phyloP scores from a whole-genome alignment of 139 green algal genomes.

The Volvox reticuliferus region DNA sequence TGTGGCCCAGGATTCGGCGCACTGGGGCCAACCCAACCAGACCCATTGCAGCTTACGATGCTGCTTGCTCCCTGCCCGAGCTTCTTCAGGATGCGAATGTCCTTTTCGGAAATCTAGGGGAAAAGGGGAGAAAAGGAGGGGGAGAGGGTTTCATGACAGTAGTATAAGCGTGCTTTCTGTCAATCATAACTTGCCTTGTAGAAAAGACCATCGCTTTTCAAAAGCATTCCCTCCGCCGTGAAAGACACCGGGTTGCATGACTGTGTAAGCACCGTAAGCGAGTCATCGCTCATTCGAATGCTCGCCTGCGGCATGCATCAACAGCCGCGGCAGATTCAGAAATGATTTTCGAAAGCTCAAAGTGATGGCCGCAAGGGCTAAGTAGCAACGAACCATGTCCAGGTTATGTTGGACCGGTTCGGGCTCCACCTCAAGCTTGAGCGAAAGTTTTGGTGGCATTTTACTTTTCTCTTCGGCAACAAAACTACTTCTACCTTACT shows the following conservation, averaged over 20 bases:
- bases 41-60: slow-evolving; percentile 52
- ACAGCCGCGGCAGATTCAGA: neutral
- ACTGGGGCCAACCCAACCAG: neutral
- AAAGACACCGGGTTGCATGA: slow-evolving; percentile 65
- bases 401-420: neutral
- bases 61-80: slow-evolving; percentile 80
- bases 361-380: neutral
- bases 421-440: slow-evolving; percentile 10
- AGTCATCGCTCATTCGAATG: slow-evolving; percentile 47
- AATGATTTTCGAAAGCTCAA: too few relatives aligned
- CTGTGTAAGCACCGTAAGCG: slow-evolving; percentile 56
- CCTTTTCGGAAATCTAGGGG: slow-evolving; percentile 81
- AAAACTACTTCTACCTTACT: too few relatives aligned
- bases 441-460: slow-evolving; percentile 14
- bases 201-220: slow-evolving; percentile 39
- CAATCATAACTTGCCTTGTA: slow-evolving; percentile 47
- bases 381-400: slow-evolving; percentile 7
- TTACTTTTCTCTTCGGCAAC: neutral
- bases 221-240: slow-evolving; percentile 56
- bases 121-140: neutral
- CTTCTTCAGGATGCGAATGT: slow-evolving; percentile 81
- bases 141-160: too few relatives aligned
- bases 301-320: slow-evolving; percentile 36
- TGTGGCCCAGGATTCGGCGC: too few relatives aligned
- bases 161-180: too few relatives aligned